Conservation (phyloP, 169 alveolate species). For the Plasmodium blacklocki region DNA sequence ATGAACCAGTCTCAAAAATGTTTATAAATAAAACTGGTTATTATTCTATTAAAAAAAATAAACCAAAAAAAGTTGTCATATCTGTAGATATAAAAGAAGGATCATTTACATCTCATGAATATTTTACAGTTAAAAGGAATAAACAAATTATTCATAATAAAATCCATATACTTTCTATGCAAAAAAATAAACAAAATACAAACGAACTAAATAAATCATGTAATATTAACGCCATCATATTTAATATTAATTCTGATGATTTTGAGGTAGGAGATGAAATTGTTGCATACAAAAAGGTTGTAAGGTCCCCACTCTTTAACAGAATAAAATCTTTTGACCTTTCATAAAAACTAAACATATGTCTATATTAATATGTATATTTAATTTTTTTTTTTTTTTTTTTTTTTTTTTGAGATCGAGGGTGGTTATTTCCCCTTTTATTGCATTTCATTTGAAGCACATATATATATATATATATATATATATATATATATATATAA, state of each 20-base stretch:
- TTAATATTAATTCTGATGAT: constrained; percentile 42
- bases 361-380: neutral
- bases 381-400: neutral
- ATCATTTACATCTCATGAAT: constrained; percentile 40
- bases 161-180: constrained; percentile 81
- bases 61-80: constrained; percentile 80
- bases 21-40: constrained; percentile 81
- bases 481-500: no score
- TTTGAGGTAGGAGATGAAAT: constrained; percentile 68
- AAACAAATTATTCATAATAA: constrained; percentile 70
- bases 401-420: neutral
- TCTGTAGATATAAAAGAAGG: constrained; percentile 84
- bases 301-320: constrained; percentile 55
- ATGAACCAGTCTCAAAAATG: constrained; percentile 81
- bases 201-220: constrained; percentile 77
- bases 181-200: constrained; percentile 78
- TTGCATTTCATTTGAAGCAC: no score
- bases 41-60: constrained; percentile 77
- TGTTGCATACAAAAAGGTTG: constrained; percentile 42
- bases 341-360: neutral
- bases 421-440: no score
- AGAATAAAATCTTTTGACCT: constrained; percentile 40
- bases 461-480: no score
- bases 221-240: constrained; percentile 44
- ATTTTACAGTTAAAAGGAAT: constrained; percentile 76